Evolutionary conservation across 2,329 filamentous ascomycete species (phyloP), one percentile per base, ranked within the genome.

Genomic region (Podosphaera aphanis): DNA sequence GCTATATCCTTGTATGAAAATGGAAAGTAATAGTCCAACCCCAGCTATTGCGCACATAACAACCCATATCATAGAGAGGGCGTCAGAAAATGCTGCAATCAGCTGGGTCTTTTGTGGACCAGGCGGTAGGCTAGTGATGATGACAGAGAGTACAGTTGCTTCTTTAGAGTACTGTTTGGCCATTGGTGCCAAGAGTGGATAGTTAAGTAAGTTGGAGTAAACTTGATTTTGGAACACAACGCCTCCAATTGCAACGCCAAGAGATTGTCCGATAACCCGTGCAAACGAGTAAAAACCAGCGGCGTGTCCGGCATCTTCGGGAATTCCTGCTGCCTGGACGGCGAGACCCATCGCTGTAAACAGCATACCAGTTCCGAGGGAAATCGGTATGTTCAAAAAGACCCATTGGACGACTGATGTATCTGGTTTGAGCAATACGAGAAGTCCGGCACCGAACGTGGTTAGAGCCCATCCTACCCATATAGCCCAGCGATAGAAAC

Each of bases 251-350:
- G 77, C 75, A 2, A 82, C 72, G 20, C 77, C 77, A 8, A 81
- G 60, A 0, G 71, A 66, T 56, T 80, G 74, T 0, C 78, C 78
- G 20, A 81, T 67, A 1, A 70, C 68, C 13, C 75, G 69, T 53
- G 76, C 68, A 63, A 83, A 83, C 45, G 69, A 70, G 60, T 77
- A 79, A 63, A 82, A 71, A 10, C 71, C 75, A 0, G 70, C 68
- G 0, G 73, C 70, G 49, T 73, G 72, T 1, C 73, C 69, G 36
- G 76, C 69, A 53, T 78, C 69, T 47, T 67, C 64, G 48, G 66
- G 66, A 1, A 65, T 62, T 1, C 70, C 66, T 0, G 73, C 65
- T 6, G 77, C 76, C 59, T 83, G 77, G 20, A 80, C 68, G 1
- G 71, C 68, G 29, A 79, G 69, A 0, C 64, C 66, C 61, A 79